Conservation (phyloP, 345 rosid species). For the Dimocarpus longan region DNA sequence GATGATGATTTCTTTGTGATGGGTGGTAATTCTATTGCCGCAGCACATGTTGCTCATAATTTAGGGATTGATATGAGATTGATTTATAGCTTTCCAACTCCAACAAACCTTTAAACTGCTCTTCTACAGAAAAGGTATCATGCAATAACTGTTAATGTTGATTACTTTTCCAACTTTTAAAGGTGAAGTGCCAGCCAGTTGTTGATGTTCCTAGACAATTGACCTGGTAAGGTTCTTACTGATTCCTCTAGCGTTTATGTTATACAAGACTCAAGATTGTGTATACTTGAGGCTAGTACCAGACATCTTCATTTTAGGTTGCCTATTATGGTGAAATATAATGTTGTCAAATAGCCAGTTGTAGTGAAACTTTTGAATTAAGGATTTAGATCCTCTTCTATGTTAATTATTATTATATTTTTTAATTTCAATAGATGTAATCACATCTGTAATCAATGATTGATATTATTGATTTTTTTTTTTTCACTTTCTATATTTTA, state of each 20-base stretch:
- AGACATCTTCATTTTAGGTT: not conserved
- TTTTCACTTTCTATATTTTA: too few species aligned
- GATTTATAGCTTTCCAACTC: too few species aligned
- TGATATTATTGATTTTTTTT: too few species aligned
- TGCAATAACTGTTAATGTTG: constrained; percentile 6
- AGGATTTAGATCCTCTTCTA: not conserved
- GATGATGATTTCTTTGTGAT: too few species aligned
- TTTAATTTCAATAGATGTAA: too few species aligned
- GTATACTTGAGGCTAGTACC: not conserved
- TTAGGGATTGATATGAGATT: too few species aligned
- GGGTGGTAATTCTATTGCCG: too few species aligned
- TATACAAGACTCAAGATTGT: not conserved
- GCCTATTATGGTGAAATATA: not conserved
- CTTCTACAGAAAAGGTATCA: too few species aligned
- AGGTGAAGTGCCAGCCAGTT: constrained; percentile 97
- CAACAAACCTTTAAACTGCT: too few species aligned
- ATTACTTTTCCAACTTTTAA: constrained; percentile 29
- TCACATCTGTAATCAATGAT: too few species aligned
- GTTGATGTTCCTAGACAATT: constrained; percentile 57
- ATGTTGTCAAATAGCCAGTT: not conserved
- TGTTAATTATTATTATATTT: too few species aligned
- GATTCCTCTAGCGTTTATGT: constrained; percentile 13
- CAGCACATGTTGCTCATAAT: too few species aligned
- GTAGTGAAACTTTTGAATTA: not conserved
- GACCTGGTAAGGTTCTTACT: constrained; percentile 59